A percentile compares a stretch with the other conserved stretches of the same genome.
Evolutionary conservation across 176 grass and related monocot genomes (phyloP).

Genomic region (Tillandsia fasciculata): DNA sequence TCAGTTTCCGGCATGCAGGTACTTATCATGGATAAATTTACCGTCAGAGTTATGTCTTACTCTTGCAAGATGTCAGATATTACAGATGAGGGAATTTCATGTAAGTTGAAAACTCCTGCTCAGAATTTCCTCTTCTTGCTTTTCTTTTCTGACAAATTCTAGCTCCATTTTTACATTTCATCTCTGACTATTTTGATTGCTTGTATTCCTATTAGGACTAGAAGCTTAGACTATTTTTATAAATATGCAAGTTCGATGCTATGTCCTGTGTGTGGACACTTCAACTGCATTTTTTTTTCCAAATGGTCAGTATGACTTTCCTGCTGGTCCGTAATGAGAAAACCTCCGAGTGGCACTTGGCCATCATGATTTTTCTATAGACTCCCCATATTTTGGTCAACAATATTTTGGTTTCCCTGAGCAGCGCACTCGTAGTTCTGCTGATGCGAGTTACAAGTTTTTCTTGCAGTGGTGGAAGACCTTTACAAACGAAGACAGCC

Average conservation of each 20-base stretch:
- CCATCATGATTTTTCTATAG: not conserved
- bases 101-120: slow-evolving; percentile 33
- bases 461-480: slow-evolving; percentile 84
- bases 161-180: too few relatives aligned
- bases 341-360: not conserved
- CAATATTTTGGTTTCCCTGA: too few relatives aligned
- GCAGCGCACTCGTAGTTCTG: not conserved
- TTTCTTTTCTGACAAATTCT: not conserved
- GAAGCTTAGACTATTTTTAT: too few relatives aligned
- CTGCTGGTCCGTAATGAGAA: not conserved
- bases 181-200: too few relatives aligned
- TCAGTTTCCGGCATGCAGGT: slow-evolving; percentile 33
- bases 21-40: slow-evolving; percentile 98
- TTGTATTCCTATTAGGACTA: too few relatives aligned
- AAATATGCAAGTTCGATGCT: too few relatives aligned
- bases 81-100: slow-evolving; percentile 72
- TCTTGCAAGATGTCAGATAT: slow-evolving; percentile 98
- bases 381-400: too few relatives aligned
- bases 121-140: not conserved
- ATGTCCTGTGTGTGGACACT: too few relatives aligned
- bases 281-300: not conserved
- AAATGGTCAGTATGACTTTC: too few relatives aligned
- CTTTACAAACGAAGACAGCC: slow-evolving; percentile 94
- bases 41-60: slow-evolving; percentile 74
- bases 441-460: slow-evolving; percentile 8